Conservation (phyloP, 306 rosid species). For the Medicago lupulina region DNA sequence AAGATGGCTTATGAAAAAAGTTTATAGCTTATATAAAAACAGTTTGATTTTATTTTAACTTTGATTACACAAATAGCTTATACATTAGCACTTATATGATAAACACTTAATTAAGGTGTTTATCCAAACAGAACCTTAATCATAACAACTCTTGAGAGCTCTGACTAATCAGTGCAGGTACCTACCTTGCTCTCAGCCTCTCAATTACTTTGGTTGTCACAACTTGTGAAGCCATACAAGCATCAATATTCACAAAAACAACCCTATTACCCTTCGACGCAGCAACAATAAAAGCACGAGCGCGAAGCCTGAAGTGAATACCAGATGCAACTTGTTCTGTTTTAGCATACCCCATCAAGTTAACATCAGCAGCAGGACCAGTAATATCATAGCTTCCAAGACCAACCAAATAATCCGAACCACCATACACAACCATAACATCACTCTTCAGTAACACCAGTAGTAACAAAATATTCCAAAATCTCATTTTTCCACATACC, state of each 20-base stretch:
- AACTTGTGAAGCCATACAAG: conserved; percentile 92
- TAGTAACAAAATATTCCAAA: conserved; percentile 44
- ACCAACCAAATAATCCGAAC: conserved; percentile 77
- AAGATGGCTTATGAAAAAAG: no score
- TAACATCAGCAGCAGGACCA: conserved; percentile 97
- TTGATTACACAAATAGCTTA: no score
- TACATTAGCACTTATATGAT: no score
- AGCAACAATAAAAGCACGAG: conserved; percentile 83
- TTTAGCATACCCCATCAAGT: conserved; percentile 95
- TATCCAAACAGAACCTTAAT: not conserved
- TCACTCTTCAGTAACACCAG: conserved; percentile 43
- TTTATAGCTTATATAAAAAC: no score
- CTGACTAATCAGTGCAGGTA: no score
- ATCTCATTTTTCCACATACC: conserved; percentile 28
- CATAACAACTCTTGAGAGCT: not conserved
- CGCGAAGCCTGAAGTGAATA: conserved; percentile 78
- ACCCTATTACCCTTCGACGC: conserved; percentile 74
- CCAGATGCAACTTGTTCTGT: conserved; percentile 73
- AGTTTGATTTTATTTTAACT: no score
- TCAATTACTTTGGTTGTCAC: conserved; percentile 78
- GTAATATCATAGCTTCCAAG: conserved; percentile 93
- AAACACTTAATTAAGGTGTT: no score
- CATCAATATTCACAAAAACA: conserved; percentile 91
- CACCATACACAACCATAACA: conserved; percentile 45
- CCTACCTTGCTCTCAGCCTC: conserved; percentile 81